Percentiles rank a stretch among this genome's conserved stretches.
These are phyloP conservation scores for Pythium aphanidermatum DNA, from an alignment of 352 stramenopile genomes.

Conservation along the genomic window DNA sequence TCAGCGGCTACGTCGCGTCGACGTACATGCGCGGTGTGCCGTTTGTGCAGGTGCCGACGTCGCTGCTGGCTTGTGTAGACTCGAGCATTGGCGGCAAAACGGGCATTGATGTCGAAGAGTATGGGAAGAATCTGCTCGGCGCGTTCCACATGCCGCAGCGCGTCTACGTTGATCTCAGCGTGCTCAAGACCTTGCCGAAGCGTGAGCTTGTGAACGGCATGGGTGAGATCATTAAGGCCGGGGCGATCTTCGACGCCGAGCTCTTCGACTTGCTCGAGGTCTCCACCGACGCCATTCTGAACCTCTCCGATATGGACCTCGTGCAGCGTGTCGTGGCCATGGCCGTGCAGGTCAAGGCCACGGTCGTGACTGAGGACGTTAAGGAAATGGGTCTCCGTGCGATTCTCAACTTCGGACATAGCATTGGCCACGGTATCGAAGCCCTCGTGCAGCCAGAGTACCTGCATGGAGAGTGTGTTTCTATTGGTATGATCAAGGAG, in stretches of 20 bases:
- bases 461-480: slow-evolving; percentile 96
- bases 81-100: slow-evolving; percentile 98
- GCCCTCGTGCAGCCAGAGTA: slow-evolving; percentile 93
- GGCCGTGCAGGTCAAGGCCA: slow-evolving; percentile 91
- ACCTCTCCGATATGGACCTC: slow-evolving; percentile 53
- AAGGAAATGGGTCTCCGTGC: slow-evolving; percentile 94
- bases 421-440: slow-evolving; percentile 98
- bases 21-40: slow-evolving; percentile 95
- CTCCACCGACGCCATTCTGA: slow-evolving; percentile 79
- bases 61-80: slow-evolving; percentile 98
- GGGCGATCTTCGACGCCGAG: slow-evolving; percentile 91
- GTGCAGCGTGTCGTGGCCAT: slow-evolving; percentile 61
- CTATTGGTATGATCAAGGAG: slow-evolving; percentile 97
- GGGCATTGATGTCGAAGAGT: slow-evolving; percentile 93
- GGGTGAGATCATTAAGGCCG: slow-evolving; percentile 98
- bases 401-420: slow-evolving; percentile 99
- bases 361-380: slow-evolving; percentile 94
- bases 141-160: slow-evolving; percentile 97
- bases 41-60: slow-evolving; percentile 93
- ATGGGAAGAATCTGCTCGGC: slow-evolving; percentile 97
- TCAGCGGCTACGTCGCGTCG: slow-evolving; percentile 96
- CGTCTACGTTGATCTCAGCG: slow-evolving; percentile 94
- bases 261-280: slow-evolving; percentile 94
- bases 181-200: slow-evolving; percentile 92
- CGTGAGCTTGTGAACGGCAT: slow-evolving; percentile 95